Percentiles rank a stretch among this genome's conserved stretches.
Evolutionary conservation across 192 early-diverging fungal species (phyloP).

Genomic region (Phycomyces blakesleeanus): DNA sequence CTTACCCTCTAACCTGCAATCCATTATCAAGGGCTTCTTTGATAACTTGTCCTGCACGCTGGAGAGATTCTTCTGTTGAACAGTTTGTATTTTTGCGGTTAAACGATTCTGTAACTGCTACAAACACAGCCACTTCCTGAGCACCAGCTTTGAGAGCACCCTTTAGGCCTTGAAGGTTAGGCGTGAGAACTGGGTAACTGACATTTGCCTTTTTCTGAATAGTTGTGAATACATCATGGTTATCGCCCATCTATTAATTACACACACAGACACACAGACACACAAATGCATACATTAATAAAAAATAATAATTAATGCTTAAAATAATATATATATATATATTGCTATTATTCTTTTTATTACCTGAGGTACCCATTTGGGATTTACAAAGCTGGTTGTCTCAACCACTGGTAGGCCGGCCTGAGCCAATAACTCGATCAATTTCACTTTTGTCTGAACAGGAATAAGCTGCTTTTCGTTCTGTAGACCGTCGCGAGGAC

Average conservation of each 20-base stretch:
- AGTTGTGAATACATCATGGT: conserved; percentile 62
- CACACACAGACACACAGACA: no score
- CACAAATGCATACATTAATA: background rate
- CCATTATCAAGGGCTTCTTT: conserved; percentile 56
- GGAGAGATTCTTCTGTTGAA: conserved; percentile 78
- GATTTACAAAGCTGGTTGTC: conserved; percentile 91
- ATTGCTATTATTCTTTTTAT: background rate
- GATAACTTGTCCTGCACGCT: conserved; percentile 65
- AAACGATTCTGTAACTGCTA: conserved; percentile 85
- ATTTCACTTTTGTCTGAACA: conserved; percentile 76
- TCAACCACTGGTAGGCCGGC: conserved; percentile 84
- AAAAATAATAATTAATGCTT: no score
- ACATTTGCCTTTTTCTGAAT: conserved; percentile 65
- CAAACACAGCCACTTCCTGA: conserved; percentile 89
- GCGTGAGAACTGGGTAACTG: conserved; percentile 84
- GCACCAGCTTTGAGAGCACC: conserved; percentile 75
- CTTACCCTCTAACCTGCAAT: conserved; percentile 70
- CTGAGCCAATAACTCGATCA: conserved; percentile 80
- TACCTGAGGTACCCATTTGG: conserved; percentile 94
- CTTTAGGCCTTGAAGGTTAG: conserved; percentile 84
- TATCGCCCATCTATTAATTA: conserved; percentile 85
- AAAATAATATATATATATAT: no score
- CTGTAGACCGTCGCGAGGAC: conserved; percentile 93
- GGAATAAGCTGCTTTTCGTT: conserved; percentile 88
- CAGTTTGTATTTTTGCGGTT: conserved; percentile 91